phyloP scores from a whole-genome alignment of 1,139 yeast genomes.

The Lodderomyces beijingensis region DNA sequence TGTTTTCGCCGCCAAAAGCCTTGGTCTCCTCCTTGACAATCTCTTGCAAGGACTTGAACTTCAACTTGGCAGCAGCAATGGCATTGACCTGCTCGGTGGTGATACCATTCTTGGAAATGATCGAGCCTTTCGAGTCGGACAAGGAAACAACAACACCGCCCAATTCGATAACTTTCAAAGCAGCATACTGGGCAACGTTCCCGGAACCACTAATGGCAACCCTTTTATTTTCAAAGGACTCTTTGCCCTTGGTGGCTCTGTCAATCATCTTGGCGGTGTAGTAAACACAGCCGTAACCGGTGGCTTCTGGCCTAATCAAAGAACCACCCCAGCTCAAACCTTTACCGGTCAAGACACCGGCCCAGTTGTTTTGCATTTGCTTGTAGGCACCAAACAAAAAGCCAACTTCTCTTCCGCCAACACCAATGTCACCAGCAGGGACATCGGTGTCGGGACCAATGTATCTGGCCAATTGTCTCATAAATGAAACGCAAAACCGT shows the following conservation, averaged over 20 bases:
- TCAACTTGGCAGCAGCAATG: slow-evolving; percentile 77
- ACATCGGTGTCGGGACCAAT: slow-evolving; percentile 97
- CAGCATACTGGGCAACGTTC: slow-evolving; percentile 99
- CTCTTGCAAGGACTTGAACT: slow-evolving; percentile 72
- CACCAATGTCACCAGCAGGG: slow-evolving; percentile 96
- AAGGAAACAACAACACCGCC: slow-evolving; percentile 94
- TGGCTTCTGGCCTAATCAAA: slow-evolving; percentile 97
- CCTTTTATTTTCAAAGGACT: slow-evolving; percentile 84
- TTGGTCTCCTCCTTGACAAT: slow-evolving; percentile 54
- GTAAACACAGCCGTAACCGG: slow-evolving; percentile 97
- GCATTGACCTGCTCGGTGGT: slow-evolving; percentile 73
- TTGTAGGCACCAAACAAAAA: slow-evolving; percentile 97
- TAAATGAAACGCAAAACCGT: slow-evolving; percentile 93
- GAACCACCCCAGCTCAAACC: slow-evolving; percentile 99
- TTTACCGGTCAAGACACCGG: slow-evolving; percentile 97
- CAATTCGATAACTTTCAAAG: slow-evolving; percentile 91
- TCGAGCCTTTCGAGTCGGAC: slow-evolving; percentile 91
- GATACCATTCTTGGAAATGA: slow-evolving; percentile 74
- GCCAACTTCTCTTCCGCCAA: slow-evolving; percentile 90
- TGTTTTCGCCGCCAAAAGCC: slow-evolving; percentile 50
- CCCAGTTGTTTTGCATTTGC: slow-evolving; percentile 86
- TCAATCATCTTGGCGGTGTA: slow-evolving; percentile 97
- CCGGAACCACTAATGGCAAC: slow-evolving; percentile 98
- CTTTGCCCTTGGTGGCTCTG: slow-evolving; percentile 84
- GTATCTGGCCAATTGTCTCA: slow-evolving; percentile 93